phyloP scores from a whole-genome alignment of 2,329 filamentous ascomycete genomes.

The Diaporthe aspalathi region DNA sequence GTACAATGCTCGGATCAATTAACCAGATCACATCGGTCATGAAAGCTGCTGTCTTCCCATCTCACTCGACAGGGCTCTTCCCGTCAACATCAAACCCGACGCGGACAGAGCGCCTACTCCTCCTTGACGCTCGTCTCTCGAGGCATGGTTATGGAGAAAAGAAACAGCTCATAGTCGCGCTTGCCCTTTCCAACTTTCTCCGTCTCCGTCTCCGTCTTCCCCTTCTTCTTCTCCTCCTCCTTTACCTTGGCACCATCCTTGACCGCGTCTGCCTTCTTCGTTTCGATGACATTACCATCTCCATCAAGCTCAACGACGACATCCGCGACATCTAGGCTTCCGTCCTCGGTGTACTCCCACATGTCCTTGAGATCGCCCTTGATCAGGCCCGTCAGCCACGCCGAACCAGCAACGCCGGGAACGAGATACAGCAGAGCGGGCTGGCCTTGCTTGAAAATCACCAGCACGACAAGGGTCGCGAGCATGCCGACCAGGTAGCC shows the following conservation, averaged over 20 bases:
- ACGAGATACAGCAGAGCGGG: conserved; percentile 94
- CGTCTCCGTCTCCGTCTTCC: conserved; percentile 34
- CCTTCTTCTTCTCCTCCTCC: conserved; percentile 36
- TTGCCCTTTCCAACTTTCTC: conserved; percentile 27
- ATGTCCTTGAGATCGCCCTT: conserved; percentile 80
- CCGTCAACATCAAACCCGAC: too few relatives aligned
- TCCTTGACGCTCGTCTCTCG: conserved; percentile 36
- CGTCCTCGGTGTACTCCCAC: conserved; percentile 85
- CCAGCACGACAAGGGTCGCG: conserved; percentile 79
- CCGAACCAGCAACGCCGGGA: conserved; percentile 79
- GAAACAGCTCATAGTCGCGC: conserved; percentile 42
- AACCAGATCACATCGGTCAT: too few relatives aligned
- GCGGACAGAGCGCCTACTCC: conserved; percentile 34
- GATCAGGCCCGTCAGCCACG: conserved; percentile 79
- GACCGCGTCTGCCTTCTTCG: conserved; percentile 44
- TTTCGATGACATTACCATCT: conserved; percentile 58
- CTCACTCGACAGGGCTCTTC: not conserved
- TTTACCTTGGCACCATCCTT: not conserved
- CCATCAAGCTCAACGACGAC: conserved; percentile 66
- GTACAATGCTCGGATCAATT: too few relatives aligned
- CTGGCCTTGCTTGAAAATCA: conserved; percentile 83
- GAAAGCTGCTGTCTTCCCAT: not conserved
- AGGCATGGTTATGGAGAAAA: conserved; percentile 45
- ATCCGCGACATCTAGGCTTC: conserved; percentile 65
- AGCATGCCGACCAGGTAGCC: conserved; percentile 86